Evolutionary conservation across 2,329 filamentous ascomycete species (phyloP).

Genomic region (Trichoderma simmonsii): DNA sequence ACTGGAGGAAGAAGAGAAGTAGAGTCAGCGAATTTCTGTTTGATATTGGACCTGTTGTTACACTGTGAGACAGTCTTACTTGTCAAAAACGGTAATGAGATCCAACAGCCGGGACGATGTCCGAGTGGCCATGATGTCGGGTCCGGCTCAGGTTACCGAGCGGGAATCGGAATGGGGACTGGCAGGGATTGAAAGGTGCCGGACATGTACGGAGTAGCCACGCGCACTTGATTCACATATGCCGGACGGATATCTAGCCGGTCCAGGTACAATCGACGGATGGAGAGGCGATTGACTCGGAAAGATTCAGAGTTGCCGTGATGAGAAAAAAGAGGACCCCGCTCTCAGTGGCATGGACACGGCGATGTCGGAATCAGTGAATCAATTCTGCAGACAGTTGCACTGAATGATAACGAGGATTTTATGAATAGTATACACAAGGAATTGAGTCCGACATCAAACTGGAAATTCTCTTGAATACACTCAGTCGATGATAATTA

Average conservation of each 20-base stretch:
- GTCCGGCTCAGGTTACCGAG: not conserved
- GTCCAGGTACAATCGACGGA: not conserved
- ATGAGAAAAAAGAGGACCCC: not conserved
- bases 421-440: not conserved
- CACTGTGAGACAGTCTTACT: constrained; percentile 30
- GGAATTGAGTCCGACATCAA: not conserved
- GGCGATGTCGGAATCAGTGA: not conserved
- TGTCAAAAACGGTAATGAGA: constrained; percentile 42
- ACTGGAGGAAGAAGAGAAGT: constrained; percentile 29
- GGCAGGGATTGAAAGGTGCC: not conserved
- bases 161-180: not conserved
- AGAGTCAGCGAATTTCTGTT: not conserved
- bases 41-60: not conserved
- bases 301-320: not conserved
- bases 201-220: not conserved
- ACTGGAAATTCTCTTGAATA: not conserved
- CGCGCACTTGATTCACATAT: not conserved
- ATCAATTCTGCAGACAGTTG: not conserved
- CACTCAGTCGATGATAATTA: not conserved
- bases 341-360: not conserved
- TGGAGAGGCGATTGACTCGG: not conserved
- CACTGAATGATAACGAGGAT: not conserved
- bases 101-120: constrained; percentile 31
- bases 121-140: constrained; percentile 9
- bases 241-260: not conserved